Conservation (phyloP, 192 early-diverging fungal species). For the Coemansia interrupta region DNA sequence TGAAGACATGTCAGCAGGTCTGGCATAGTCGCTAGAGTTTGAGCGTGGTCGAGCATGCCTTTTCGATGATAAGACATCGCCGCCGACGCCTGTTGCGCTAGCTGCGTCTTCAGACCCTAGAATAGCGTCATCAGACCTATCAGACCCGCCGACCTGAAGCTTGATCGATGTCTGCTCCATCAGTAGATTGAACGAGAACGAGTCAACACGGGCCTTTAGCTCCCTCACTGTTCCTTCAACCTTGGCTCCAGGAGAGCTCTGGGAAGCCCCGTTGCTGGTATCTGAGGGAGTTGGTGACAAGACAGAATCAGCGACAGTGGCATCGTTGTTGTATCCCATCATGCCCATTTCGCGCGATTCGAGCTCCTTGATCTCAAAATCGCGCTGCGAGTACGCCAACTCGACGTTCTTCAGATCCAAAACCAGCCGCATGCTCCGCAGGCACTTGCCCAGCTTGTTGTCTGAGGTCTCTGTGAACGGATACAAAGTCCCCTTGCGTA, state of each 20-base stretch:
- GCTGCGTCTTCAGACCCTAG: background rate
- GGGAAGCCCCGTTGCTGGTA: background rate
- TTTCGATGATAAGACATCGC: no score
- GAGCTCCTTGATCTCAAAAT: constrained; percentile 52
- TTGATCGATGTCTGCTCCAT: constrained; percentile 44
- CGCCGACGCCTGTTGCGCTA: background rate
- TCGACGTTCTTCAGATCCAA: constrained; percentile 48
- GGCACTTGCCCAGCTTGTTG: constrained; percentile 51
- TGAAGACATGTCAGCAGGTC: background rate
- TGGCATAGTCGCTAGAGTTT: background rate
- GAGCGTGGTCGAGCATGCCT: background rate
- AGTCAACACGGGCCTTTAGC: constrained; percentile 50
- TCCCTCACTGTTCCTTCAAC: constrained; percentile 46
- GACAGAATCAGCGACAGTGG: constrained; percentile 7
- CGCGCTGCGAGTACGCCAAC: constrained; percentile 51
- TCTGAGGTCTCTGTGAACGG: constrained; percentile 47
- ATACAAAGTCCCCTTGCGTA: constrained; percentile 51
- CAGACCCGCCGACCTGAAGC: constrained; percentile 22
- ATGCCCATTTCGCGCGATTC: constrained; percentile 41
- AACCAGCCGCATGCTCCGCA: constrained; percentile 51
- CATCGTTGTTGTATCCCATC: constrained; percentile 23
- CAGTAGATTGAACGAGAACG: constrained; percentile 45
- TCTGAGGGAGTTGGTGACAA: constrained; percentile 45
- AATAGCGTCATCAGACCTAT: background rate
- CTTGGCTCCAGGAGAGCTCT: constrained; percentile 29